Base-by-base conservation (phyloP, 768 basidiomycete genomes). In the Auricularia cornea region DNA sequence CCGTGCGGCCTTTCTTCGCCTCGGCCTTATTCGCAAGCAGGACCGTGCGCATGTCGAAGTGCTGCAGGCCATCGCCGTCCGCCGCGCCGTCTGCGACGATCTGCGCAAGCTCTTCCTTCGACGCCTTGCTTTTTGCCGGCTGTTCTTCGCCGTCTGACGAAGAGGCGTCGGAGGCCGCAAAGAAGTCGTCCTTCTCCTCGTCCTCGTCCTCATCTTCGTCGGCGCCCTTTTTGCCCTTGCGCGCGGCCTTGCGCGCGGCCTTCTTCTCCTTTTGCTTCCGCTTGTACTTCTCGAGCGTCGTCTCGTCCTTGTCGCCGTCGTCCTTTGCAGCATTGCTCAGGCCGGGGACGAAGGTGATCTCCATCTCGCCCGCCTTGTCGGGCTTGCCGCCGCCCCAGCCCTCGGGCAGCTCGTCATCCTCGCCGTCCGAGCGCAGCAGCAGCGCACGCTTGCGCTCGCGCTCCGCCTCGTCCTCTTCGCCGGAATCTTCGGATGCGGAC, bases 271-370 rank as follows among this genome's bases (percentile, higher is more conserved):
- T 88, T 82, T 89, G 85, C 76, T 94, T 94, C 66, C 89, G 79
- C 73, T 91, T 88, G 74, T 99, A 99, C 69, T 77, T 86, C 70
- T 95, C 93, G 35, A 98, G 74, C 1, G 93, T 91, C 3, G 90
- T 98, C 77, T 96, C 88, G n/a, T 91, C 83, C 60, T 80, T 80
- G 18, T 78, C 78, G 38, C 54, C 68, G 23, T 72, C 78, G 8
- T 65, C 67, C 28, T 59, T 62, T 26, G 68, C 63, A 67, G 79
- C 81, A 60, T 68, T 65, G 63, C 80, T 86, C 41, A 98, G 77
- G 3, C 88, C 96, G 2, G 97, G 92, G 18, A 84, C 87, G 73
- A 99, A 98, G 0, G 96, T 98, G 70, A 99, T 89, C 76, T 98
- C 89, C 90, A 99, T 90, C 63, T 94, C 92, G 10, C 87, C 81